Evolutionary conservation across 441 rosid genomes (phyloP), one percentile per base, ranked within the genome.

Genomic region (Erodium moschatum): DNA sequence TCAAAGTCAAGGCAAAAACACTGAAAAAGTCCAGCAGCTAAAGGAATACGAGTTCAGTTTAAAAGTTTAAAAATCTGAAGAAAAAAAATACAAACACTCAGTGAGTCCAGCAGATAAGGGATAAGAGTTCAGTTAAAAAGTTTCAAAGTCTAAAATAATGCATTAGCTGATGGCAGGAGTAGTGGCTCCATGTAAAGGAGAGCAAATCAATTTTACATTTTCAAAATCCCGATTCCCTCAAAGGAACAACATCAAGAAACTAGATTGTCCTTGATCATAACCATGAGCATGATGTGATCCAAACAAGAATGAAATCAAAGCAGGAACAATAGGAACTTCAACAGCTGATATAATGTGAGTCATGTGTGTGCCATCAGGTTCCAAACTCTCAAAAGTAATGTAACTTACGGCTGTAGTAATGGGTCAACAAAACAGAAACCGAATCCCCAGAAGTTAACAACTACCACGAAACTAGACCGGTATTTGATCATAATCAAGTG

Each of bases 201-300:
- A 16, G 5, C 6, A 52, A 4, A 5, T 4, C 60, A 52, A 52
- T n/a, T 24, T 24, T 24, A 15, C 60, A 15, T 3, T 5, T 52
- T 52, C 60, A 52, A 16, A 16, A 10, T 10, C 11, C 13, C 50
- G 8, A 3, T 11, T 10, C n/a, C 50, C 50, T 12, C 3, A 1
- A 44, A 10, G 50, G 50, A 44, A 44, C 50, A 44, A 44, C 50
- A 10, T 44, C 13, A 52, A 15, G 60, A 52, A 52, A 52, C 60
- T 52, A 52, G 60, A 52, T n/a, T 52, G 60, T 5, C n/a, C 8
- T 52, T 52, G 6, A 52, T 50, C 58, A 52, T 52, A 54, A 54
- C 4, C 15, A 18, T 54, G 24, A 5, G 61, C 61, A 54, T 16
- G 61, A 54, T 54, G 24, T 6, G 10, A 6, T 54, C 61, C 61